These are phyloP conservation scores for Rosa persica DNA, from an alignment of 306 rosid genomes.

Conservation along the genomic window DNA sequence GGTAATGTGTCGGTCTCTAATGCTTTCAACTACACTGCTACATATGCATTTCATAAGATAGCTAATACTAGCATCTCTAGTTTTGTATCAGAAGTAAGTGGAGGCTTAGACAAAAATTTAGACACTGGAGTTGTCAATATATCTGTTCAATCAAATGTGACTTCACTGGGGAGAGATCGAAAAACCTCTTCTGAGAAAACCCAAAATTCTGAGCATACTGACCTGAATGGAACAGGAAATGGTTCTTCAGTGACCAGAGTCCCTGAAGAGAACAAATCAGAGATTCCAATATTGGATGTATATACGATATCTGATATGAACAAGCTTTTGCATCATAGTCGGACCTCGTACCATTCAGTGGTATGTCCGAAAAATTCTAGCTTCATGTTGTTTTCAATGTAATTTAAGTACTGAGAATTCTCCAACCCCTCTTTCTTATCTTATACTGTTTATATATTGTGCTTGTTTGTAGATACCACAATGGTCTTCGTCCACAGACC, in stretches of 20 bases:
- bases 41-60: conserved; percentile 18
- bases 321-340: conserved; percentile 49
- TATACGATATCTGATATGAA: conserved; percentile 67
- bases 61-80: conserved; percentile 26
- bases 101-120: conserved; percentile 26
- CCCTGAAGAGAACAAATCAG: conserved; percentile 35
- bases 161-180: conserved; percentile 28
- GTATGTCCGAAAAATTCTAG: conserved; percentile 38
- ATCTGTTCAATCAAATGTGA: conserved; percentile 21
- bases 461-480: conserved; percentile 49
- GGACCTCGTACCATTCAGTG: conserved; percentile 43
- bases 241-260: conserved; percentile 28
- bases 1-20: conserved; percentile 23
- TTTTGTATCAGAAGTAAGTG: conserved; percentile 23
- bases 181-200: conserved; percentile 17
- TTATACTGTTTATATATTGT: neutral
- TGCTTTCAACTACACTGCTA: conserved; percentile 30
- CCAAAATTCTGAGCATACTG: conserved; percentile 35
- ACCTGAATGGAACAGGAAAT: conserved; percentile 16
- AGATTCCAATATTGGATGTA: conserved; percentile 28
- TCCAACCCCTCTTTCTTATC: conserved; percentile 24
- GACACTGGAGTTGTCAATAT: conserved; percentile 14
- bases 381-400: conserved; percentile 3
- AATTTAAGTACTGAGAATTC: conserved; percentile 15
- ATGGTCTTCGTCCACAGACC: conserved; percentile 67